phyloP scores from a whole-genome alignment of 106 monocot species.

The Dendrobium catenatum region DNA sequence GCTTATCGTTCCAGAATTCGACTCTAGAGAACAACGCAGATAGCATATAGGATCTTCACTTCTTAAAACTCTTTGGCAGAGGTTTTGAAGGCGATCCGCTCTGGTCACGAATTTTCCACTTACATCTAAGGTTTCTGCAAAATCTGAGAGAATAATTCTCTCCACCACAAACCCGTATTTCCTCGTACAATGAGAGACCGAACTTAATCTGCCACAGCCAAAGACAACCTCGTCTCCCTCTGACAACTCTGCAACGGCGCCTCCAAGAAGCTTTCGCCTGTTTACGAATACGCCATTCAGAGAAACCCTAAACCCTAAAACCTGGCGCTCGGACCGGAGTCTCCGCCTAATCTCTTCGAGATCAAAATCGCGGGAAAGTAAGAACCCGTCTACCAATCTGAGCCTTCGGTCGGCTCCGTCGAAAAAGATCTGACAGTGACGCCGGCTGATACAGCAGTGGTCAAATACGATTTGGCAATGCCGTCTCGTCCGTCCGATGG shows the following conservation, averaged over 20 bases:
- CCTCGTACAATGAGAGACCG: not conserved
- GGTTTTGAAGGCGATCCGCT: conserved; percentile 25
- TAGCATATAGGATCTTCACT: conserved; percentile 40
- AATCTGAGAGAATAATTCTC: conserved; percentile 25
- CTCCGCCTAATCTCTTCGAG: conserved; percentile 16
- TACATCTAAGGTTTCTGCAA: not conserved
- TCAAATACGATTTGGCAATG: conserved; percentile 30
- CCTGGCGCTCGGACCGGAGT: not conserved
- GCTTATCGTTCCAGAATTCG: not conserved
- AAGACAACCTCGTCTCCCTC: conserved; percentile 53
- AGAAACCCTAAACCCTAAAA: conserved; percentile 15
- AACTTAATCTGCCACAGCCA: conserved; percentile 13
- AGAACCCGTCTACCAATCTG: conserved; percentile 41
- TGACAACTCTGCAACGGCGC: conserved; percentile 23
- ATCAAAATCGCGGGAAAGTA: conserved; percentile 3
- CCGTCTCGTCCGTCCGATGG: conserved; percentile 35
- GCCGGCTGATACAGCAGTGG: conserved; percentile 32
- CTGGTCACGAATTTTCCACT: conserved; percentile 6
- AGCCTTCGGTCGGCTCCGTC: conserved; percentile 37
- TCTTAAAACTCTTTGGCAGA: conserved; percentile 29
- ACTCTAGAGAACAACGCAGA: conserved; percentile 18
- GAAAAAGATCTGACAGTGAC: conserved; percentile 60
- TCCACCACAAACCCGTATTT: conserved; percentile 55
- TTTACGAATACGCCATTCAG: conserved; percentile 59
- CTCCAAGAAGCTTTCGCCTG: conserved; percentile 30